phyloP scores from a whole-genome alignment of 257 asterid species.

The Plantago ovata region DNA sequence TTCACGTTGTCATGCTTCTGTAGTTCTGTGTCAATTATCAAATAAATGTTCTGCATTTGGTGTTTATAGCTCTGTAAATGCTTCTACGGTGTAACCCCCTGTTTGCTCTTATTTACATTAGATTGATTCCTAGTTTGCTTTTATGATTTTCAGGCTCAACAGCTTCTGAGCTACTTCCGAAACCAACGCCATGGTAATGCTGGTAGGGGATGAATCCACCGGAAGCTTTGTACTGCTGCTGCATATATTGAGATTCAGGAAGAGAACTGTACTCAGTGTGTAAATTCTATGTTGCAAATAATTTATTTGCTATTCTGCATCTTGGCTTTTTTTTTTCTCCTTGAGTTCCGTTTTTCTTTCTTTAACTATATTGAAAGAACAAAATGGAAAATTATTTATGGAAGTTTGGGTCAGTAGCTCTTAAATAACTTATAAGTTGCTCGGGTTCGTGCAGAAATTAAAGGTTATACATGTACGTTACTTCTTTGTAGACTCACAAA shows the following conservation, averaged over 20 bases:
- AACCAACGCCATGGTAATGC: conserved; percentile 74
- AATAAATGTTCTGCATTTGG: no score
- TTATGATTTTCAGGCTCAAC: conserved; percentile 62
- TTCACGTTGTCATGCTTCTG: not conserved
- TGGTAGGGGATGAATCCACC: conserved; percentile 50
- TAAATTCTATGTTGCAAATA: conserved; percentile 26
- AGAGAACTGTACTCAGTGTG: conserved; percentile 19
- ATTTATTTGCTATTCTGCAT: conserved; percentile 10
- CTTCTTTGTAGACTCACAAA: no score
- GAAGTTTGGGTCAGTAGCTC: conserved; percentile 9
- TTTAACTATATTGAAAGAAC: not conserved
- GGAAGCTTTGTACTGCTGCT: conserved; percentile 13
- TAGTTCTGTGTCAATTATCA: no score
- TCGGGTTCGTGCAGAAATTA: conserved; percentile 10
- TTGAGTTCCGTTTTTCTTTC: not conserved
- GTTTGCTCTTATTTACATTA: not conserved
- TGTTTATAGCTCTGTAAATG: no score
- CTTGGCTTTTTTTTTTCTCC: not conserved
- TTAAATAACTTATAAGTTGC: no score
- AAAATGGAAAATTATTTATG: conserved; percentile 1
- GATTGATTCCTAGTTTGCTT: not conserved
- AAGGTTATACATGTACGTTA: conserved; percentile 1
- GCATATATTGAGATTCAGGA: conserved; percentile 27
- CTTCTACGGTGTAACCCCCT: no score
- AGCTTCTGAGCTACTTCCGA: conserved; percentile 67